phyloP scores from a whole-genome alignment of 352 stramenopile species.

The Aphanomyces stellatus region DNA sequence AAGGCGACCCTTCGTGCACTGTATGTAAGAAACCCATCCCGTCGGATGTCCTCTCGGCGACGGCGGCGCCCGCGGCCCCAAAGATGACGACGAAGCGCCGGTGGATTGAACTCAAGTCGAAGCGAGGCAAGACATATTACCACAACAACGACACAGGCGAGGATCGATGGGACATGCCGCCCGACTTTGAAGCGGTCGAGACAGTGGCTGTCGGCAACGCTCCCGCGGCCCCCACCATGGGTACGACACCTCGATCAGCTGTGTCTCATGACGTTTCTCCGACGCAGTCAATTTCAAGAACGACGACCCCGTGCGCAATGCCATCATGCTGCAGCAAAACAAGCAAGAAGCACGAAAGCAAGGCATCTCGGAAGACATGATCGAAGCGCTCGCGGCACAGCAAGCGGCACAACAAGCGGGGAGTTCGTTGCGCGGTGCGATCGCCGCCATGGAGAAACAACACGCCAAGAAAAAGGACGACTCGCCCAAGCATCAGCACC shows the following conservation, averaged over 20 bases:
- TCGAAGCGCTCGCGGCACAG: conserved; percentile 36
- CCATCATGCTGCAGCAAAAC: conserved; percentile 60
- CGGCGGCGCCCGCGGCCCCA: not conserved
- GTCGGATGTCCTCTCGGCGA: not conserved
- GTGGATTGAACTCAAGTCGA: conserved; percentile 58
- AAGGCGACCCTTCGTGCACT: not conserved
- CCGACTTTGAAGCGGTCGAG: conserved; percentile 53
- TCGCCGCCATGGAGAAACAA: conserved; percentile 24
- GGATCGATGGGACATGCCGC: conserved; percentile 63
- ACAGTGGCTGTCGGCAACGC: conserved; percentile 39
- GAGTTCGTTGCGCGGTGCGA: conserved; percentile 17
- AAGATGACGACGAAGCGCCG: conserved; percentile 33
- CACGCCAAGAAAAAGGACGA: conserved; percentile 1
- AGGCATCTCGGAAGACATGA: conserved; percentile 50
- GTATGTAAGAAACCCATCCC: conserved; percentile 1
- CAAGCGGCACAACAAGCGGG: conserved; percentile 28
- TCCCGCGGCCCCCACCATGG: not conserved
- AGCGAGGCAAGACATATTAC: conserved; percentile 62
- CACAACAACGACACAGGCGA: conserved; percentile 77
- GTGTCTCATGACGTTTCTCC: not conserved
- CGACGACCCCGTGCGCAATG: conserved; percentile 63
- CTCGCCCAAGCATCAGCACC: not conserved
- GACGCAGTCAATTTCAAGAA: conserved; percentile 71
- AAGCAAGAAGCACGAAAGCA: conserved; percentile 65
- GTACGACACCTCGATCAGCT: not conserved